These are phyloP conservation scores for Kodamaea hsintzibuensis DNA, from an alignment of 805 yeast genomes.

Conservation along the genomic window DNA sequence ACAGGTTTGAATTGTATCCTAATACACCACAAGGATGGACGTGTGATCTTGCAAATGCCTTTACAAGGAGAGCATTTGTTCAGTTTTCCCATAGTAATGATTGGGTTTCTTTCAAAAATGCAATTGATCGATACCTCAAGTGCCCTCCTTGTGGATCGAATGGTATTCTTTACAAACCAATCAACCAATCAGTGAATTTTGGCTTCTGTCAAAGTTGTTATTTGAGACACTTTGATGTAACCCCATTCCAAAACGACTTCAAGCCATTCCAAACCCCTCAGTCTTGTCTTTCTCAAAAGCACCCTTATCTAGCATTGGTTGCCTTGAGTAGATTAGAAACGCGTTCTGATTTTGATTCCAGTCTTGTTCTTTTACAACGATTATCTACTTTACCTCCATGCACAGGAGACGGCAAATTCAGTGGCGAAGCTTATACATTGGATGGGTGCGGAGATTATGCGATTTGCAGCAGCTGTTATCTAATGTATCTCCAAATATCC, in stretches of 20 bases:
- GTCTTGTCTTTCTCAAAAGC: neutral
- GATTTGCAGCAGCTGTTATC: neutral
- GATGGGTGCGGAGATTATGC: neutral
- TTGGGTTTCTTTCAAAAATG: neutral
- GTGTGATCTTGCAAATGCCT: neutral
- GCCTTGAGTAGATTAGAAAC: neutral
- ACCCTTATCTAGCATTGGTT: neutral
- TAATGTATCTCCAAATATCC: neutral
- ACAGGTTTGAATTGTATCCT: neutral
- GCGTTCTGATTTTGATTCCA: neutral
- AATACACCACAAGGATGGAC: neutral
- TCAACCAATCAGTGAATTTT: neutral
- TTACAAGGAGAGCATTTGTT: neutral
- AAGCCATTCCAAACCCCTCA: neutral
- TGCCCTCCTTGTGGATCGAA: neutral
- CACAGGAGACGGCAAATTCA: neutral
- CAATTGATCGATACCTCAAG: neutral
- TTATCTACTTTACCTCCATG: neutral
- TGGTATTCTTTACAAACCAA: neutral
- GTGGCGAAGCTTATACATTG: neutral
- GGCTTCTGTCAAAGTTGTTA: neutral
- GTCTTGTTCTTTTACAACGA: neutral
- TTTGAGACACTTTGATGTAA: neutral
- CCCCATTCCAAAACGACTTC: neutral
- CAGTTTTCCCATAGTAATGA: neutral